Evolutionary conservation across 2,329 filamentous ascomycete species (phyloP).

Genomic region (Plenodomus lindquistii): DNA sequence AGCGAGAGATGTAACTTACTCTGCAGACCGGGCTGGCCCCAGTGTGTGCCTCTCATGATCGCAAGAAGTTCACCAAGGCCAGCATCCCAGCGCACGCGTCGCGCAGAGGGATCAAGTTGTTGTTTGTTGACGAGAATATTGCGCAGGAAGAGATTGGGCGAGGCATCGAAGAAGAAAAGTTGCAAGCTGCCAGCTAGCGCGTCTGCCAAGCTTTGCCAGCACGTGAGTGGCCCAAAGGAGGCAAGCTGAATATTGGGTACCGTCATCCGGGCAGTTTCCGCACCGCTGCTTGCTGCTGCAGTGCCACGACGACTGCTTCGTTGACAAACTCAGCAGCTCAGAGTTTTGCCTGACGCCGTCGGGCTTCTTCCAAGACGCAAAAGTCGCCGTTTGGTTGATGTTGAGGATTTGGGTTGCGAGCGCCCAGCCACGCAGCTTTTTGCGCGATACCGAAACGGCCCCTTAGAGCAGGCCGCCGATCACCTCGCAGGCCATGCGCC

Average conservation of each 20-base stretch:
- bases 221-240: constrained; percentile 9
- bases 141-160: constrained; percentile 11
- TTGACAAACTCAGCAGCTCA: background rate
- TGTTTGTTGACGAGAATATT: background rate
- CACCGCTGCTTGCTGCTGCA: background rate
- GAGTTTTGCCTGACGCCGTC: background rate
- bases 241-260: constrained; percentile 11
- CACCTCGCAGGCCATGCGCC: constrained; percentile 25
- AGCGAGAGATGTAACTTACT: constrained; percentile 11
- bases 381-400: background rate
- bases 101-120: constrained; percentile 10
- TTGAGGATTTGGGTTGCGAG: background rate
- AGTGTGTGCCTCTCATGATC: background rate
- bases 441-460: constrained; percentile 26
- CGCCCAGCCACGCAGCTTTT: constrained; percentile 28
- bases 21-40: constrained; percentile 5
- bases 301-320: too few relatives aligned
- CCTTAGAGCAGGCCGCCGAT: constrained; percentile 23
- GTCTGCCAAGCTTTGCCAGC: constrained; percentile 10
- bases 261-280: constrained; percentile 8
- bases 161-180: constrained; percentile 25
- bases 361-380: background rate
- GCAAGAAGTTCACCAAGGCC: constrained; percentile 8
- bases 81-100: constrained; percentile 2
- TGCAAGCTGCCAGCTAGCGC: constrained; percentile 15